These are phyloP conservation scores for Naegleria fowleri DNA, from an alignment of 208 protist species.

Conservation along the genomic window DNA sequence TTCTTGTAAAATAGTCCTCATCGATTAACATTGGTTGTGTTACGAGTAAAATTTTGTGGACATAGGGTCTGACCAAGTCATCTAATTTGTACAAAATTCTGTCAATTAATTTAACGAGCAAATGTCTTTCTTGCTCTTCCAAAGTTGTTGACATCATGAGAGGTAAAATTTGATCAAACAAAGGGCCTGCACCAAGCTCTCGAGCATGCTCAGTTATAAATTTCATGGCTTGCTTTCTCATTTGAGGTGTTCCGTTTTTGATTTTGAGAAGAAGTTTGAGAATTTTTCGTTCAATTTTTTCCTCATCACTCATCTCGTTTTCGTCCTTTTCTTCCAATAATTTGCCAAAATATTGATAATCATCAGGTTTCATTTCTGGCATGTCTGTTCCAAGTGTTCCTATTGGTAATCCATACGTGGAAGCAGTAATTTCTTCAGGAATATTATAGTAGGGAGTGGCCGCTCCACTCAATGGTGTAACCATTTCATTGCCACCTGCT, in stretches of 20 bases:
- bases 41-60: slow-evolving; percentile 97
- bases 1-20: slow-evolving; percentile 91
- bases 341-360: slow-evolving; percentile 89
- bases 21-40: slow-evolving; percentile 97
- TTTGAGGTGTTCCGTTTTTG: slow-evolving; percentile 96
- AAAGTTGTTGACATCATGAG: slow-evolving; percentile 92
- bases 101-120: slow-evolving; percentile 98
- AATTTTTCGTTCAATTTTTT: slow-evolving; percentile 86
- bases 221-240: slow-evolving; percentile 89
- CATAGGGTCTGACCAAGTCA: slow-evolving; percentile 87
- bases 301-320: slow-evolving; percentile 69
- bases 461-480: neutral
- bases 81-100: slow-evolving; percentile 95
- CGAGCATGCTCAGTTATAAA: slow-evolving; percentile 94
- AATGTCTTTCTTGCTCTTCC: slow-evolving; percentile 95
- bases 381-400: slow-evolving; percentile 73
- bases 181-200: slow-evolving; percentile 89
- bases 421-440: neutral
- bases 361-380: slow-evolving; percentile 90
- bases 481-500: no score
- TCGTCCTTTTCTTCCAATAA: slow-evolving; percentile 81
- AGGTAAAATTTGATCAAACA: slow-evolving; percentile 96
- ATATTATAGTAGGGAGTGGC: neutral
- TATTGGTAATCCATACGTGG: slow-evolving; percentile 41
- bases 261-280: slow-evolving; percentile 97